These are phyloP conservation scores for Talaromyces albobiverticillius DNA, from an alignment of 2,329 filamentous ascomycete genomes.

Conservation along the genomic window DNA sequence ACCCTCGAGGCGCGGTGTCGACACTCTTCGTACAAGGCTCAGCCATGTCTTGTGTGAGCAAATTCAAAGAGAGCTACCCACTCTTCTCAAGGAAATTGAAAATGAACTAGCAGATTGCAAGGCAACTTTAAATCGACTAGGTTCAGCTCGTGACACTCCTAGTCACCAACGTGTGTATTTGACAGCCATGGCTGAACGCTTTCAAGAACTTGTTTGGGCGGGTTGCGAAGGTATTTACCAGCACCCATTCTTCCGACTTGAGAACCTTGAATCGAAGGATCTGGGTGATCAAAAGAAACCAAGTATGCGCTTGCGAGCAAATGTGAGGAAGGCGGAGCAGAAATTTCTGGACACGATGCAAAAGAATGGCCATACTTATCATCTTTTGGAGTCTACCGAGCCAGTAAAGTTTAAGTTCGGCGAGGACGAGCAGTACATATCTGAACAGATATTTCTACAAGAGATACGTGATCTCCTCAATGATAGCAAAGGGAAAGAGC, in stretches of 20 bases:
- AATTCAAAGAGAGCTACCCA: constrained; percentile 21
- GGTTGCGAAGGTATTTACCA: constrained; percentile 6
- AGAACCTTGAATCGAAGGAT: not conserved
- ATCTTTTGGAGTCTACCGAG: too few relatives aligned
- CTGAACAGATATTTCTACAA: not conserved
- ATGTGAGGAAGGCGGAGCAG: constrained; percentile 6
- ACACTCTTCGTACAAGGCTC: constrained; percentile 25
- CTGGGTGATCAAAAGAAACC: not conserved
- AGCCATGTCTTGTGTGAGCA: constrained; percentile 30
- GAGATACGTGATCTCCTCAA: constrained; percentile 8
- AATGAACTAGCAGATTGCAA: constrained; percentile 15
- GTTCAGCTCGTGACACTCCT: constrained; percentile 10
- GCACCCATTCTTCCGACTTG: constrained; percentile 8
- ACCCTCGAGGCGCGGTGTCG: constrained; percentile 26
- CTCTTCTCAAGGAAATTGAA: constrained; percentile 18
- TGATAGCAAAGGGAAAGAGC: constrained; percentile 12
- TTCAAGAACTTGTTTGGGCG: constrained; percentile 5
- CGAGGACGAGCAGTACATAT: too few relatives aligned
- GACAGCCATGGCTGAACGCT: not conserved
- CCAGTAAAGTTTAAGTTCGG: too few relatives aligned
- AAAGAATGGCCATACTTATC: constrained; percentile 2
- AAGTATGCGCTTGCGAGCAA: constrained; percentile 8
- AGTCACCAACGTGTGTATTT: constrained; percentile 8
- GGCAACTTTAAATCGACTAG: constrained; percentile 12
- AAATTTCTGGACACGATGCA: constrained; percentile 10